These are phyloP conservation scores for Neonectria faginata DNA, from an alignment of 2,329 filamentous ascomycete species.

Conservation along the genomic window DNA sequence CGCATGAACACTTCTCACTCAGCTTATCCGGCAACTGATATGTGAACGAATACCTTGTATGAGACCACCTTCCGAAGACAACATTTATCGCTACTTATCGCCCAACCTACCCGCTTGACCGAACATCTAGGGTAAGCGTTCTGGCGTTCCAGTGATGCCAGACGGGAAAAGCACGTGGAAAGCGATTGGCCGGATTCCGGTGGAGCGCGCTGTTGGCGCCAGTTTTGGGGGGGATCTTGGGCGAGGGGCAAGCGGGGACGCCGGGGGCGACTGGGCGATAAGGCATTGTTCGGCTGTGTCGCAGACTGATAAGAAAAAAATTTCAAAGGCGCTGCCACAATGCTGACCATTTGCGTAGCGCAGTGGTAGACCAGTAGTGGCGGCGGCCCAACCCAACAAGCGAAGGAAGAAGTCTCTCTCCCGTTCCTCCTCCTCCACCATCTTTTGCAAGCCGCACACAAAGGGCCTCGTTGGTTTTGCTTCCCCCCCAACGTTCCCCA, in stretches of 20 bases:
- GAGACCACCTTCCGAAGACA: too few relatives aligned
- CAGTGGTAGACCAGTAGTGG: constrained; percentile 4
- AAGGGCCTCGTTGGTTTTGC: constrained; percentile 46
- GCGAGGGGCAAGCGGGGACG: constrained; percentile 26
- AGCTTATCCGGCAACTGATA: background rate
- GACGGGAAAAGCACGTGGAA: constrained; percentile 41
- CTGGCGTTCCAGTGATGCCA: constrained; percentile 29
- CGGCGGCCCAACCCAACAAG: constrained; percentile 25
- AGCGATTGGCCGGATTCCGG: constrained; percentile 18
- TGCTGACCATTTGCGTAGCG: constrained; percentile 17
- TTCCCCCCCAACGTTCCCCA: constrained; percentile 25
- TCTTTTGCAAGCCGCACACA: constrained; percentile 16
- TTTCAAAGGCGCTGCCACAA: constrained; percentile 25
- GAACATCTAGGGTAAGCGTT: constrained; percentile 4
- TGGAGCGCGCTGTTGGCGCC: constrained; percentile 13
- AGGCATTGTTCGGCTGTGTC: constrained; percentile 22
- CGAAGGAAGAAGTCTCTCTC: constrained; percentile 1
- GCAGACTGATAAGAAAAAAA: constrained; percentile 29
- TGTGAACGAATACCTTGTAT: background rate
- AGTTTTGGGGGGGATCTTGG: constrained; percentile 20
- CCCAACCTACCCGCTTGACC: background rate
- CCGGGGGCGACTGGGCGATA: constrained; percentile 26
- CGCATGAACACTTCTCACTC: background rate
- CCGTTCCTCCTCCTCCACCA: background rate
- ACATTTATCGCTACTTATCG: background rate